Conservation (phyloP, 2,329 filamentous ascomycete genomes). For the Apiospora sp. region DNA sequence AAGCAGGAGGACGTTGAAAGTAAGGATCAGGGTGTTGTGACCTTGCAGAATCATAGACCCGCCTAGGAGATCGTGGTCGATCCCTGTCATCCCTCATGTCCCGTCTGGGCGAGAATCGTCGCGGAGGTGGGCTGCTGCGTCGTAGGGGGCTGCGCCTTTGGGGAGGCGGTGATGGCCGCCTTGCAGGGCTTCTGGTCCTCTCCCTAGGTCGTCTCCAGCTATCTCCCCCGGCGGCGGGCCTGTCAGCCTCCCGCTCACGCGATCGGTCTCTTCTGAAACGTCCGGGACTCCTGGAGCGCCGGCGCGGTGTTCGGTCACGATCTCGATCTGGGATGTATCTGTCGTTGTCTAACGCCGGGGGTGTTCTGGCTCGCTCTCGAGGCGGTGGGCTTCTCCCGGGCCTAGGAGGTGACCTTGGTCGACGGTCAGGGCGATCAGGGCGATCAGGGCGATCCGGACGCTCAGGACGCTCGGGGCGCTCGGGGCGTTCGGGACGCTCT, state of each 20-base stretch:
- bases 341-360: constrained; percentile 53
- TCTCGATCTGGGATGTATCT: constrained; percentile 35
- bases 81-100: constrained; percentile 51
- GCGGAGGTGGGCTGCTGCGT: constrained; percentile 45
- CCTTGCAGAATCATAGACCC: constrained; percentile 47
- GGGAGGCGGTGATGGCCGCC: constrained; percentile 22
- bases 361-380: constrained; percentile 46
- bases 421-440: constrained; percentile 48
- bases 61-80: constrained; percentile 48
- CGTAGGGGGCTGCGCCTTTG: constrained; percentile 30
- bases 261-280: constrained; percentile 53
- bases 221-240: constrained; percentile 37
- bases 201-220: constrained; percentile 36
- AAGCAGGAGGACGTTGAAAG: constrained; percentile 36
- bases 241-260: constrained; percentile 35
- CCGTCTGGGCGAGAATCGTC: constrained; percentile 46
- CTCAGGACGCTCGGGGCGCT: neutral
- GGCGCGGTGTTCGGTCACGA: constrained; percentile 52
- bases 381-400: constrained; percentile 20
- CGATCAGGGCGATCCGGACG: constrained; percentile 32
- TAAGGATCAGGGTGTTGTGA: constrained; percentile 35
- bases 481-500: constrained; percentile 50
- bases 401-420: constrained; percentile 40
- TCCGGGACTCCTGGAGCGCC: constrained; percentile 52
- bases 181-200: constrained; percentile 41